Conservation (phyloP, 2,329 filamentous ascomycete species). For the Thermothelomyces thermophilus region DNA sequence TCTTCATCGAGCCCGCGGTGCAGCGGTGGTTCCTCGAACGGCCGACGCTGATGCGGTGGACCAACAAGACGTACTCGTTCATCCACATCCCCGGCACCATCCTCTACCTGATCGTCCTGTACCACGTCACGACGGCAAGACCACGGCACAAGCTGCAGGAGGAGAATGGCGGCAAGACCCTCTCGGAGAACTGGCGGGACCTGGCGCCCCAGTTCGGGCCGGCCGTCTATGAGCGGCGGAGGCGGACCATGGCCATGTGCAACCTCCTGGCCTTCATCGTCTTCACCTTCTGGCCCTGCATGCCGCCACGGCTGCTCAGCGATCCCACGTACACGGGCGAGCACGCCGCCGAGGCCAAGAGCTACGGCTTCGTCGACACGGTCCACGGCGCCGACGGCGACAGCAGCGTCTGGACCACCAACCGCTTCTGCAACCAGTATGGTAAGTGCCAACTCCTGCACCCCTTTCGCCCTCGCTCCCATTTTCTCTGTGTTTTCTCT, state of each 20-base stretch:
- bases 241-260: constrained; percentile 55
- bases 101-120: constrained; percentile 57
- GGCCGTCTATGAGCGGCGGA: constrained; percentile 47
- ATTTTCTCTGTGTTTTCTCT: too few species aligned
- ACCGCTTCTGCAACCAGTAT: constrained; percentile 70
- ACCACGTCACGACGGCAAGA: constrained; percentile 61
- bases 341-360: constrained; percentile 52
- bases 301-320: constrained; percentile 56
- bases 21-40: constrained; percentile 48
- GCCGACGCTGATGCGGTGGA: constrained; percentile 56
- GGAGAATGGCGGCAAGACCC: constrained; percentile 10
- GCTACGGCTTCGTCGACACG: constrained; percentile 55
- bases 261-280: constrained; percentile 55
- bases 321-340: constrained; percentile 48
- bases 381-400: constrained; percentile 50
- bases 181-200: constrained; percentile 37
- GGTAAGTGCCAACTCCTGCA: constrained; percentile 47
- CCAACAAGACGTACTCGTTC: constrained; percentile 68
- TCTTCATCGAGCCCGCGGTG: constrained; percentile 59
- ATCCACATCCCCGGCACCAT: constrained; percentile 75
- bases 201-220: constrained; percentile 36
- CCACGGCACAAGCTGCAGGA: constrained; percentile 20
- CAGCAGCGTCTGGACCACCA: constrained; percentile 65
- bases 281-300: constrained; percentile 58
- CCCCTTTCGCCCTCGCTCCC: too few species aligned